phyloP scores from a whole-genome alignment of 345 rosid species.

The Angophora floribunda region DNA sequence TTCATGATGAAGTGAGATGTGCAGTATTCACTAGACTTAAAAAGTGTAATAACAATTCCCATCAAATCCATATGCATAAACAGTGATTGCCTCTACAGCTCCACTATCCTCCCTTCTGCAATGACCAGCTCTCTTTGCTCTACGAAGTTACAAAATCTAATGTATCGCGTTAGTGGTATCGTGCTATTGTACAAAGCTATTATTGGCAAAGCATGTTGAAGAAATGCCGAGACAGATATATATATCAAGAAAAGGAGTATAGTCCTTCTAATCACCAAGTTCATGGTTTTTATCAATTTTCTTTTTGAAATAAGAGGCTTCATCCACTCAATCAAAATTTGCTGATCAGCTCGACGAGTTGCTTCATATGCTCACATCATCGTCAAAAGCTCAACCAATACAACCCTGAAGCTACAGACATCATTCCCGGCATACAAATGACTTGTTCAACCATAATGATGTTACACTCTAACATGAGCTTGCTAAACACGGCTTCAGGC shows the following conservation, averaged over 20 bases:
- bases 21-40: neutral
- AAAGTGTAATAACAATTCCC: neutral
- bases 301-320: neutral
- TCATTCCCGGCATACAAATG: constrained; percentile 1
- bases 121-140: neutral
- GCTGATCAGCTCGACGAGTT: neutral
- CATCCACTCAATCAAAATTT: neutral
- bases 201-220: neutral
- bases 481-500: neutral
- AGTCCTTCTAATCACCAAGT: neutral
- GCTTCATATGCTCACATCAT: neutral
- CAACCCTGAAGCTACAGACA: neutral
- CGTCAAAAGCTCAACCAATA: neutral
- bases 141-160: neutral
- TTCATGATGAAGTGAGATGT: neutral
- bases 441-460: neutral
- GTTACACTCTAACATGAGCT: neutral
- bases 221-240: neutral
- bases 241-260: neutral
- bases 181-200: neutral
- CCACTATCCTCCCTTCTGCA: neutral
- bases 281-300: neutral
- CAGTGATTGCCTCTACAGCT: neutral
- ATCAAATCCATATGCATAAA: neutral
- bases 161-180: neutral